Evolutionary conservation across 2,329 filamentous ascomycete species (phyloP), one percentile per base, ranked within the genome.

Genomic region (Apiospora phragmitis): DNA sequence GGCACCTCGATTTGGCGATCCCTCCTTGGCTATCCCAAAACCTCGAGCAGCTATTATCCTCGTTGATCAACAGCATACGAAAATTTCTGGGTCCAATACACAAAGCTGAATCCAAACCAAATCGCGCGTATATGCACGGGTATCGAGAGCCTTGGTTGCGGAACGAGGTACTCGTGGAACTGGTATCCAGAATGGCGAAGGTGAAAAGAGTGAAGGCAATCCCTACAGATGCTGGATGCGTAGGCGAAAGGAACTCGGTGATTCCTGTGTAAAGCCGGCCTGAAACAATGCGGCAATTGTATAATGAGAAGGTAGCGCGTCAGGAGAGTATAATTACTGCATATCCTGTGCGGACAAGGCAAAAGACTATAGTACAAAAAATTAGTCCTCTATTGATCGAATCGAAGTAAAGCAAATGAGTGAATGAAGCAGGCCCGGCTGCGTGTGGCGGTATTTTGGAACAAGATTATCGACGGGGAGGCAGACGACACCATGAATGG

Each of bases 171-270:
- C 74, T 68, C 66, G 66, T 70, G 69, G 74, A 71, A 72, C 74
- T 73, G 72, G 70, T 76, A 74, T 75, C 71, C 73, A 76, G 71
- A 76, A 76, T 71, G 72, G 75, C 72, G 65, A 62, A 4, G 65
- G 49, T 70, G 51, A 72, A 75, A 68, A 70, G 71, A 70, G 72
- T 66, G 71, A 77, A 76, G 69, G 75, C 70, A 74, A 70, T 76
- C 74, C 77, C 75, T 74, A 71, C 70, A 38, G 70, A 73, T 67
- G 72, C 41, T 55, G 70, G 72, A 70, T 70, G 51, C 51, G 51
- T 72, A 69, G 59, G 41, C 55, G 70, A 71, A 38, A 35, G 51
- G 32, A 35, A 59, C 51, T 6, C 18, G 51, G 42, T n/a, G 24
- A 29, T 35, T 59, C 51, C 29, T 18, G 32, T 35, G 51, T n/a